Conservation (phyloP, 305 asterid species). For the Fraxinus angustifolia region DNA sequence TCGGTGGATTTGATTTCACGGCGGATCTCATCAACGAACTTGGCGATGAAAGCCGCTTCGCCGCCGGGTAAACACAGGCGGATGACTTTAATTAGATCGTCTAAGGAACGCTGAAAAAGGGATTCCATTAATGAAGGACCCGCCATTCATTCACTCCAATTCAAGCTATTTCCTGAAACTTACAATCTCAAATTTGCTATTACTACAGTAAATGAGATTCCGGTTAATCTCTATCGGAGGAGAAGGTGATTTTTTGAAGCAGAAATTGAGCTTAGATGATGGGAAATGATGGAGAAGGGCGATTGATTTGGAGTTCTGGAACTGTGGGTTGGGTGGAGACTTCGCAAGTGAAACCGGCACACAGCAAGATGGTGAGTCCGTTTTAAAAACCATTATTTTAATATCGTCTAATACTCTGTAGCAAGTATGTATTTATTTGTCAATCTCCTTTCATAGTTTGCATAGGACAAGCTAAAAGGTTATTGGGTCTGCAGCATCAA, state of each 20-base stretch:
- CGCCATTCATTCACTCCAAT: conserved; percentile 32
- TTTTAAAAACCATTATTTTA: background rate
- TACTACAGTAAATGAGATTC: background rate
- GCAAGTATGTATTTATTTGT: background rate
- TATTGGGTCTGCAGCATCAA: background rate
- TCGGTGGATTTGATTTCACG: conserved; percentile 87
- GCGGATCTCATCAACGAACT: conserved; percentile 75
- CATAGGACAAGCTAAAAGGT: background rate
- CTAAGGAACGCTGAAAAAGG: conserved; percentile 81
- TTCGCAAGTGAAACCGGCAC: background rate
- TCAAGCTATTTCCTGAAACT: background rate
- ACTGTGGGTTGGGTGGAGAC: background rate
- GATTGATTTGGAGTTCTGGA: background rate
- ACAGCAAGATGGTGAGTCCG: background rate
- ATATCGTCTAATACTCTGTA: too few relatives aligned
- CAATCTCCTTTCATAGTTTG: background rate
- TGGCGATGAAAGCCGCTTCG: conserved; percentile 59
- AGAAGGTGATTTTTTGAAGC: background rate
- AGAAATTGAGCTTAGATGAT: background rate
- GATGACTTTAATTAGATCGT: conserved; percentile 71
- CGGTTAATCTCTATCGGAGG: background rate
- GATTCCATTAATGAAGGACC: conserved; percentile 83
- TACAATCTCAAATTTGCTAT: background rate
- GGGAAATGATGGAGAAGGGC: background rate
- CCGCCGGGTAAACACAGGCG: conserved; percentile 48